phyloP scores from a whole-genome alignment of 2,329 filamentous ascomycete species.

The Rhynchosporium agropyri region DNA sequence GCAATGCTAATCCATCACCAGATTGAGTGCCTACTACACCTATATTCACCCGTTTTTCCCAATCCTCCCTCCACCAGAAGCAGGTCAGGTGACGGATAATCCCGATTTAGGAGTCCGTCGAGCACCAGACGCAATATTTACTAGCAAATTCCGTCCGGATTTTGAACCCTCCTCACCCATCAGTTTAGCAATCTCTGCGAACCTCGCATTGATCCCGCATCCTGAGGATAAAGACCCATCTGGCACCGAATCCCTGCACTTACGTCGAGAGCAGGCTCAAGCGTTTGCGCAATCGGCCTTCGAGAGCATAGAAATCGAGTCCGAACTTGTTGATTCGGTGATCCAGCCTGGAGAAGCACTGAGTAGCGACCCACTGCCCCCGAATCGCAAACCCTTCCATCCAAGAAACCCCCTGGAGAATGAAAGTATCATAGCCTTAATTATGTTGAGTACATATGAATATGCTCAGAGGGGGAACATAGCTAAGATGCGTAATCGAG shows the following conservation, averaged over 20 bases:
- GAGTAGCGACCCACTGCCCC: constrained; percentile 27
- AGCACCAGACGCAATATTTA: constrained; percentile 41
- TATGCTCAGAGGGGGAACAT: constrained; percentile 57
- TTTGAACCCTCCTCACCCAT: constrained; percentile 50
- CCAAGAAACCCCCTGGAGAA: constrained; percentile 49
- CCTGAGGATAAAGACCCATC: constrained; percentile 40
- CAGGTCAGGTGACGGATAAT: constrained; percentile 34
- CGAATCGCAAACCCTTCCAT: constrained; percentile 49
- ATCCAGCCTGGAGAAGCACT: constrained; percentile 50
- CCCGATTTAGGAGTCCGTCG: constrained; percentile 35
- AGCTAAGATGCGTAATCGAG: constrained; percentile 53
- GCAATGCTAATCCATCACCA: constrained; percentile 27
- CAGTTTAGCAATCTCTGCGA: constrained; percentile 51
- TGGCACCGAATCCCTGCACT: constrained; percentile 46
- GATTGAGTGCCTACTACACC: constrained; percentile 54
- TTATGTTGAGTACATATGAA: constrained; percentile 54
- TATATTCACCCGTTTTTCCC: constrained; percentile 56
- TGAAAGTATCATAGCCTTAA: constrained; percentile 52
- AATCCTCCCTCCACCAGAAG: constrained; percentile 49
- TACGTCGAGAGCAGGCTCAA: constrained; percentile 52
- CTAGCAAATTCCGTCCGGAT: constrained; percentile 41
- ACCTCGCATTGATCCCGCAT: constrained; percentile 52
- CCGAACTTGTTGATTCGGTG: constrained; percentile 51
- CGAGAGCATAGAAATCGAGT: constrained; percentile 53
- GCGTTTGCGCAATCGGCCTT: constrained; percentile 52